Evolutionary conservation across 2,329 filamentous ascomycete species (phyloP).

Genomic region (Microdochium bolleyi): DNA sequence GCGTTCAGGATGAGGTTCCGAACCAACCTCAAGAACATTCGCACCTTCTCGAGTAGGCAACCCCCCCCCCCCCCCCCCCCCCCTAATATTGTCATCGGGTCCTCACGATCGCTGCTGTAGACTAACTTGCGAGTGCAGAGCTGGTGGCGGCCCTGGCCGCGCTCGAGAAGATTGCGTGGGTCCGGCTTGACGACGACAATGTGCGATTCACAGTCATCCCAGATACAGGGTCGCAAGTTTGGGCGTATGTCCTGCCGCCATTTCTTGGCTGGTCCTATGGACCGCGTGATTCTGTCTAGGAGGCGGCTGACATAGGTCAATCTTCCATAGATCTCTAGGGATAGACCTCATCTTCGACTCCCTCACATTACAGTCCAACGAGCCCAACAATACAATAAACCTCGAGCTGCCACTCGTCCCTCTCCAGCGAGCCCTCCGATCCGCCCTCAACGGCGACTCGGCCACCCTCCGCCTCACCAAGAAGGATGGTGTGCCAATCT

Average conservation of each 20-base stretch:
- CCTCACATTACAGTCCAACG: conserved; percentile 80
- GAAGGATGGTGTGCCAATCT: conserved; percentile 76
- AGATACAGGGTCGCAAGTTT: conserved; percentile 90
- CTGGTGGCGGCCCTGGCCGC: conserved; percentile 56
- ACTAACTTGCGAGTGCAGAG: conserved; percentile 32
- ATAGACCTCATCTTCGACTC: conserved; percentile 82
- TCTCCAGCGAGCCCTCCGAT: conserved; percentile 85
- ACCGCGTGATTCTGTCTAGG: no score
- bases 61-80: neutral
- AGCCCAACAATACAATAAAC: conserved; percentile 82
- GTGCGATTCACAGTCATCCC: conserved; percentile 94
- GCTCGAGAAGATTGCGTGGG: conserved; percentile 79
- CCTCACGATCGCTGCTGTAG: neutral
- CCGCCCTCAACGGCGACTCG: conserved; percentile 71
- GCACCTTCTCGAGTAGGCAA: conserved; percentile 53
- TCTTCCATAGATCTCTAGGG: conserved; percentile 39
- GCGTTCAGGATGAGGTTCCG: conserved; percentile 52
- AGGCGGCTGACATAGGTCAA: no score
- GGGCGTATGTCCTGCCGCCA: conserved; percentile 58
- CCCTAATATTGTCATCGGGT: no score
- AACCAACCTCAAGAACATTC: conserved; percentile 57
- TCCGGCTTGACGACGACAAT: conserved; percentile 78
- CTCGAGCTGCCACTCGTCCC: conserved; percentile 86
- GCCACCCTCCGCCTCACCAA: conserved; percentile 88
- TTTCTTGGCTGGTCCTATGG: conserved; percentile 10